A percentile compares a stretch with the other conserved stretches of the same genome.
Evolutionary conservation across 257 asterid species (phyloP).

Genomic region (Echium plantagineum): DNA sequence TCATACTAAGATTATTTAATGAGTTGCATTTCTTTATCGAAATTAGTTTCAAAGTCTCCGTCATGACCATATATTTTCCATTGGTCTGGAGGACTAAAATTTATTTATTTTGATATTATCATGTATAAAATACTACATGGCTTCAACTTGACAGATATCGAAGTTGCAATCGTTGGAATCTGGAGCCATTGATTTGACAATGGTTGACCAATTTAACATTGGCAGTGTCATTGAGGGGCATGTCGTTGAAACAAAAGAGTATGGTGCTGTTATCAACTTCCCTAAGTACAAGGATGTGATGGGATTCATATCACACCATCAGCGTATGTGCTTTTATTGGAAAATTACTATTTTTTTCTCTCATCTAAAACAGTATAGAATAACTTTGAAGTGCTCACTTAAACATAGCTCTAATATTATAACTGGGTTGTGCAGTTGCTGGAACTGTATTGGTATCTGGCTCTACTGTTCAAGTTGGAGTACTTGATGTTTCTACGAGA

Average conservation of each 20-base stretch:
- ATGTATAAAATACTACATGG: background rate
- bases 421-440: slow-evolving; percentile 45
- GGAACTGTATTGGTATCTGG: slow-evolving; percentile 39
- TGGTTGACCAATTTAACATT: slow-evolving; percentile 50
- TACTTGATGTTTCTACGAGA: slow-evolving; percentile 80
- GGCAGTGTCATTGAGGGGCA: slow-evolving; percentile 60
- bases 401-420: background rate
- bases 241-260: slow-evolving; percentile 67
- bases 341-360: background rate
- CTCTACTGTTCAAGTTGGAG: slow-evolving; percentile 51
- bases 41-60: background rate
- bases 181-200: slow-evolving; percentile 32
- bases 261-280: slow-evolving; percentile 74
- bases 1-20: no score
- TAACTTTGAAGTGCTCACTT: background rate
- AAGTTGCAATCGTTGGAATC: slow-evolving; percentile 46
- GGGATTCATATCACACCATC: slow-evolving; percentile 85
- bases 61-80: background rate
- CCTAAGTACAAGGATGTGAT: slow-evolving; percentile 45
- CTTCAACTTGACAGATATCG: slow-evolving; percentile 44
- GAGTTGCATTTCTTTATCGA: no score
- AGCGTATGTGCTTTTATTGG: slow-evolving; percentile 41
- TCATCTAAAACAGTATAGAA: background rate
- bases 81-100: background rate
- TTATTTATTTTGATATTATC: background rate